These are phyloP conservation scores for Alternaria arborescens DNA, from an alignment of 2,329 filamentous ascomycete species.

Conservation along the genomic window DNA sequence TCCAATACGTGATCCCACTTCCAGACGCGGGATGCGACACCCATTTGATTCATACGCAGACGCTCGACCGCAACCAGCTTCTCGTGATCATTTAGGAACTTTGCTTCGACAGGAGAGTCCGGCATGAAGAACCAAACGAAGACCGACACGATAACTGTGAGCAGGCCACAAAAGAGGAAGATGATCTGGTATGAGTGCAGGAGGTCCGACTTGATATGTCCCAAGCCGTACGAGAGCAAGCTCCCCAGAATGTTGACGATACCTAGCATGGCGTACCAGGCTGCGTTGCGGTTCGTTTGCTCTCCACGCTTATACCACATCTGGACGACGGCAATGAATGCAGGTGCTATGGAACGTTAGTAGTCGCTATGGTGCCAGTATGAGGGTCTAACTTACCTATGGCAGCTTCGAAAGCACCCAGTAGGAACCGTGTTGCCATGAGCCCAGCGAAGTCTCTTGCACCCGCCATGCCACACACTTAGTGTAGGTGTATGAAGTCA, in stretches of 20 bases:
- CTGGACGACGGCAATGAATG: constrained; percentile 23
- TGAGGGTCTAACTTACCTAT: too few relatives aligned
- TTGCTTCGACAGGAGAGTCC: constrained; percentile 68
- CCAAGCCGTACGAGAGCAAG: constrained; percentile 66
- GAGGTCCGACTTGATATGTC: constrained; percentile 61
- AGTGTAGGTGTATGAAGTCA: too few relatives aligned
- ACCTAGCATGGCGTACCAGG: constrained; percentile 70
- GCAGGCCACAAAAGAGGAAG: constrained; percentile 47
- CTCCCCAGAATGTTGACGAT: constrained; percentile 65
- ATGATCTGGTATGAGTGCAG: constrained; percentile 51
- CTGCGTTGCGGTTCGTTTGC: constrained; percentile 65
- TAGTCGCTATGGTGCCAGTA: too few relatives aligned
- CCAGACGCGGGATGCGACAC: constrained; percentile 56
- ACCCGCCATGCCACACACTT: constrained; percentile 67
- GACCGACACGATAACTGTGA: constrained; percentile 62
- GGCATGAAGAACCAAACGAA: constrained; percentile 66
- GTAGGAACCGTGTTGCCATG: too few relatives aligned
- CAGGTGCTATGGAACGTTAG: too few relatives aligned
- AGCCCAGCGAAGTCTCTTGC: constrained; percentile 62
- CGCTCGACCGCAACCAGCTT: constrained; percentile 67
- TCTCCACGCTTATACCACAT: constrained; percentile 71
- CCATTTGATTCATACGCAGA: constrained; percentile 54
- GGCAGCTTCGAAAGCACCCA: too few relatives aligned
- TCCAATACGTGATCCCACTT: constrained; percentile 65
- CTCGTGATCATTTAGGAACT: constrained; percentile 65